Evolutionary conservation across 2,329 filamentous ascomycete genomes (phyloP), one percentile per base, ranked within the genome.

Genomic region (Seiridium unicorne): DNA sequence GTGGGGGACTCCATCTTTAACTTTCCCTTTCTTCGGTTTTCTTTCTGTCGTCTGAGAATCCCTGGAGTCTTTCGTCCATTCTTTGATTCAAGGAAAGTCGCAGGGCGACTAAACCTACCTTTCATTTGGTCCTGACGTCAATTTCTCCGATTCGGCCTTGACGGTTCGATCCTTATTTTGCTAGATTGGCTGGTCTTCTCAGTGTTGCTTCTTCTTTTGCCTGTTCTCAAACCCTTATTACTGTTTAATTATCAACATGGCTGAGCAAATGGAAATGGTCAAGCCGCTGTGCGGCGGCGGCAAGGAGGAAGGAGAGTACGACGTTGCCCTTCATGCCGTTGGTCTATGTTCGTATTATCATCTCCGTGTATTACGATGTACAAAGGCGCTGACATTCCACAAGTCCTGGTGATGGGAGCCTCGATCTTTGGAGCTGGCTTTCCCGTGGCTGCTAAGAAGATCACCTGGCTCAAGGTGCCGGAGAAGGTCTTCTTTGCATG

Each of bases 401-500:
- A 51, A 79, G 77, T 79, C 57, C 61, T 79, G 62, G 77, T 80
- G 38, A 63, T 80, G 57, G 61, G 55, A 9, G 73, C 74, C 46
- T 80, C 77, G 3, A 71, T 75, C 46, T 72, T 77, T 55, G 77
- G 81, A 35, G 79, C 79, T 63, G 81, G 81, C 2, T 84, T 84
- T 60, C 81, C 81, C 4, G 81, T 84, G 6, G 75, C 78, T 3
- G 79, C 79, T 3, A 83, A 82, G 72, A 86, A 85, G 70, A 73
- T 87, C 65, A 81, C 73, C 58, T 84, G 82, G 80, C 73, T 87
- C 68, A 85, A 83, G 71, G 81, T 86, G 7, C 83, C 84, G 0
- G 75, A 81, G 1, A 81, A 78, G 64, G 69, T 84, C 38, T 86
- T 87, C 72, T 87, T 87, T 69, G 81, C 84, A 59, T 86, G 83